Evolutionary conservation across 495 filamentous ascomycete species (phyloP).

Genomic region (Lophiostoma macrostomum): DNA sequence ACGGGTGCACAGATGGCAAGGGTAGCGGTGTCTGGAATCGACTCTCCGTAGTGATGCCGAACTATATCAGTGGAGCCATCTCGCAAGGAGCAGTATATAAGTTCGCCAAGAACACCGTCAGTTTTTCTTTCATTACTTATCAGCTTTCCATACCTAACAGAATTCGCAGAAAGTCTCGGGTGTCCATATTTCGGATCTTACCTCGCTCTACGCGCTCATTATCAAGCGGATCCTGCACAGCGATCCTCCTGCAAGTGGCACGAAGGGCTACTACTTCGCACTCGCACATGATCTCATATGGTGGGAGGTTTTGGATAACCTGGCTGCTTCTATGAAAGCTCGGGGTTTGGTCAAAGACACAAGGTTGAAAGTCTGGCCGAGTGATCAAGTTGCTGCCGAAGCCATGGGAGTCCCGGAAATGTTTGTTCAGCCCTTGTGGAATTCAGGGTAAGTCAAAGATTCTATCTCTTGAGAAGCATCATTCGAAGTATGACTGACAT

Average conservation of each 20-base stretch:
- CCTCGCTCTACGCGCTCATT: constrained; percentile 38
- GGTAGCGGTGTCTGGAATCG: too few relatives aligned
- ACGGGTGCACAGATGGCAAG: too few relatives aligned
- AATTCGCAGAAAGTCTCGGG: constrained; percentile 30
- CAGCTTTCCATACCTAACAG: too few relatives aligned
- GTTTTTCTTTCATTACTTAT: constrained; percentile 2
- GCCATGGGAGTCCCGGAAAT: constrained; percentile 32
- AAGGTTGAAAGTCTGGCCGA: constrained; percentile 39
- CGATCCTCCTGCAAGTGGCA: constrained; percentile 39
- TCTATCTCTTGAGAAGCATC: too few relatives aligned
- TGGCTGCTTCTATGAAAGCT: constrained; percentile 38
- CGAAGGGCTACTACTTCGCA: constrained; percentile 44
- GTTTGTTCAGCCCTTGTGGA: constrained; percentile 35
- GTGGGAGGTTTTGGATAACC: constrained; percentile 39
- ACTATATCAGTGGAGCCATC: too few relatives aligned
- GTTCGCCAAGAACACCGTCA: constrained; percentile 38
- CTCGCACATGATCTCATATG: constrained; percentile 38
- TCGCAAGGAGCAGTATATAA: too few relatives aligned
- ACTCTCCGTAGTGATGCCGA: too few relatives aligned
- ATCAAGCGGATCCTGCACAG: constrained; percentile 39
- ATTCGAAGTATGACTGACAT: constrained; percentile 11
- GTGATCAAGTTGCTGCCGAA: constrained; percentile 40
- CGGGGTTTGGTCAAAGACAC: constrained; percentile 42
- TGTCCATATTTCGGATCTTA: constrained; percentile 42
- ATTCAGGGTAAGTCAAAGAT: constrained; percentile 30